Base-by-base conservation (phyloP, 441 rosid genomes). In the Theobroma grandiflorum region DNA sequence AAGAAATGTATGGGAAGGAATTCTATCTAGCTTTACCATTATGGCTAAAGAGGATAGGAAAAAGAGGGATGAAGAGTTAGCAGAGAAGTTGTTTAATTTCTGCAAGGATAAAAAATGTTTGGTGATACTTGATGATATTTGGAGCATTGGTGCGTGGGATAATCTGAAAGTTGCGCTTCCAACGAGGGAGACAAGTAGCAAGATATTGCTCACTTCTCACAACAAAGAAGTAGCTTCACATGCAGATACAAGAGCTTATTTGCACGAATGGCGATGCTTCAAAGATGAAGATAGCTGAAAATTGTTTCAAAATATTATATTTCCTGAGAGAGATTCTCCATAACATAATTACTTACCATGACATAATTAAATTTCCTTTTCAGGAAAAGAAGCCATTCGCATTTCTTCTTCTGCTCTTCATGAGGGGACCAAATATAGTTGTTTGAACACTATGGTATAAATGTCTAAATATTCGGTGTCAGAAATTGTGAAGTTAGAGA, bases 1-100 rank as follows among this genome's bases (percentile, higher is more conserved):
- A 72, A 81, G 80, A 50, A 71, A 81, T 26, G 75, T 81, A 15
- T 83, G 88, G 82, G 79, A 79, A 74, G 84, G 68, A 50, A 83
- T 83, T 49, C 6, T 83, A 31, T 57, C 78, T 8, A 55, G 59
- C 22, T 76, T 83, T 14, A 69, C 64, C 50, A 49, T 45, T 18
- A 49, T 43, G 22, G 65, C 47, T 64, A 62, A 79, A 42, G 63
- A 79, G 2, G 31, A 3, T 0, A 7, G 47, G 1, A 37, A 15
- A 4, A 9, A 0, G 9, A 66, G 4, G 0, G 72, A 67, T 4
- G 52, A 67, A 42, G 52, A 10, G n/a, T 4, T 67, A 10, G 72
- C 72, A 20, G 18, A 10, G 35, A 42, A 63, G 52, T 20, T 67
- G 35, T 10, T n/a, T n/a, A 20, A 67, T 1, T 66, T 38, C 31